These are phyloP conservation scores for Ajuga reptans DNA, from an alignment of 305 asterid species.

Conservation along the genomic window DNA sequence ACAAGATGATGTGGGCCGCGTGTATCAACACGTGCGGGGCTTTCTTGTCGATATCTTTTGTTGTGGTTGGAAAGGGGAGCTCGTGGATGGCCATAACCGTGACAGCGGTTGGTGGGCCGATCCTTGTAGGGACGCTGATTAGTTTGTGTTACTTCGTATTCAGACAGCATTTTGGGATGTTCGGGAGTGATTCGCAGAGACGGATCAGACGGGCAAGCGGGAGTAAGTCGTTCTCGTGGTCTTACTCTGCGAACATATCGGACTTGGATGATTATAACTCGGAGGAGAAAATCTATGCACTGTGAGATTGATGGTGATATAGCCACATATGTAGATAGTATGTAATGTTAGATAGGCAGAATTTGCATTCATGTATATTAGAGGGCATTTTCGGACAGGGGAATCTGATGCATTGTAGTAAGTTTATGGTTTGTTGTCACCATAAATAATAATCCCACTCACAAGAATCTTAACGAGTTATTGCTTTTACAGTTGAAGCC, in stretches of 20 bases:
- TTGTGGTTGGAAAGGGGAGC: constrained; percentile 64
- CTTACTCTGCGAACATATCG: constrained; percentile 66
- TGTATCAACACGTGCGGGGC: constrained; percentile 93
- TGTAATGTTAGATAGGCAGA: not conserved
- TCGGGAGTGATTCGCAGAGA: constrained; percentile 76
- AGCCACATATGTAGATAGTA: not conserved
- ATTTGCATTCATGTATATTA: not conserved
- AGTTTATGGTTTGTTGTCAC: too few species aligned
- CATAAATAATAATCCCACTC: too few species aligned
- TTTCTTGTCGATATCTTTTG: constrained; percentile 69
- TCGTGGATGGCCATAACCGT: constrained; percentile 82
- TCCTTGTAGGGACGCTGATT: constrained; percentile 68
- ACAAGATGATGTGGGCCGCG: constrained; percentile 98
- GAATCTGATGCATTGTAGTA: too few species aligned
- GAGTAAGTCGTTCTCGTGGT: constrained; percentile 91
- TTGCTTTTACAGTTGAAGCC: too few species aligned
- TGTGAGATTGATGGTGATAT: constrained; percentile 23
- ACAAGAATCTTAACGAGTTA: too few species aligned
- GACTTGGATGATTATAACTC: constrained; percentile 79
- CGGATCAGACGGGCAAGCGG: constrained; percentile 77
- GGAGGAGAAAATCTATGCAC: constrained; percentile 82
- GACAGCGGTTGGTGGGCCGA: constrained; percentile 74
- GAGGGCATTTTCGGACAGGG: not conserved
- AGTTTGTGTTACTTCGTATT: constrained; percentile 83
- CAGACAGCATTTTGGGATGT: constrained; percentile 72